Base-by-base conservation (phyloP, 2,329 filamentous ascomycete genomes). In the Nemania sp. region DNA sequence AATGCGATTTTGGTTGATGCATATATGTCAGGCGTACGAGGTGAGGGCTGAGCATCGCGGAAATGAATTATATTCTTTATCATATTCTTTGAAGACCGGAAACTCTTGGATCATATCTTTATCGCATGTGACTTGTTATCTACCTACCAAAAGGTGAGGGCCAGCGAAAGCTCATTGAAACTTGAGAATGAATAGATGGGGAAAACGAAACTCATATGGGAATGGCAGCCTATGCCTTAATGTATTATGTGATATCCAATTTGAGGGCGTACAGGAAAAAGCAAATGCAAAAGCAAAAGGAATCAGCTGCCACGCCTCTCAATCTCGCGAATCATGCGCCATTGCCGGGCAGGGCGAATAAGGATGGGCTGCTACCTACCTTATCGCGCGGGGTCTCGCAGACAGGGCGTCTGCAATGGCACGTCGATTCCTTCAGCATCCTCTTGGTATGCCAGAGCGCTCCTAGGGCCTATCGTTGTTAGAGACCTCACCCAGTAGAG, bases 291-390 rank as follows among this genome's bases (percentile, higher is more conserved):
- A 51, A 27, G 47, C 20, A 27, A 64, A 66, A 35, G 24, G 26
- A 49, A 38, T 67, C 62, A 59, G 58, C 57, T 53, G 62, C 32
- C 53, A 68, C 51, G n/a, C 55, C 35, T 47, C 15, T 13, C 56
- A 61, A 69, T 69, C 53, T 63, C 54, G 47, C 58, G 24, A 60
- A 51, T 47, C 38, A 60, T 69, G 59, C 58, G 32, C 15, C 4
- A 35, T 29, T 29, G 18, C n/a, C 11, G 10, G 27, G 8, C 41
- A 41, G 27, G 45, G 59, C 67, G 64, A 69, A 69, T 69, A 20
- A 56, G 66, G 58, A 64, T 29, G 3, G 13, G 18, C 2, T 5
- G 1, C n/a, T 53, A 4, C 18, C n/a, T 53, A 4, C 18, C 22
- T 29, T 26, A 47, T 52, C n/a, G 15, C 20, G 41, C 51, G 24